These are phyloP conservation scores for Polygonum aviculare DNA, from an alignment of 148 eudicot genomes.

Conservation along the genomic window DNA sequence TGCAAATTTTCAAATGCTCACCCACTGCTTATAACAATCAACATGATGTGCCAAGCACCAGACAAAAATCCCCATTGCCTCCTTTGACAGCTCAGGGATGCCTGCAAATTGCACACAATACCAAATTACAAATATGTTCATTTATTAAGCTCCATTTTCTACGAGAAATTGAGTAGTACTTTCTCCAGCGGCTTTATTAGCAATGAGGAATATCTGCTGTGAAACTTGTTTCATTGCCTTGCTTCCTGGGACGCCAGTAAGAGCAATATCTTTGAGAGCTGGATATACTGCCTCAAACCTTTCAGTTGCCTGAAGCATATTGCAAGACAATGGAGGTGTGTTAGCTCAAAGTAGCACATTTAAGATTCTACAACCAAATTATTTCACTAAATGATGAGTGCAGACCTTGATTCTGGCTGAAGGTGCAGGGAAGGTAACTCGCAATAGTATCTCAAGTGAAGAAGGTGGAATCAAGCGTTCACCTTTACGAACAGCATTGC, in stretches of 20 bases:
- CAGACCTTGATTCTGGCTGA: constrained; percentile 61
- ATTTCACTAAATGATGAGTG: not conserved
- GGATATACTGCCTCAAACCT: constrained; percentile 77
- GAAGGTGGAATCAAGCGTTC: constrained; percentile 67
- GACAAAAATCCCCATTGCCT: constrained; percentile 43
- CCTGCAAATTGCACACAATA: constrained; percentile 25
- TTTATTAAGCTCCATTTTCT: not conserved
- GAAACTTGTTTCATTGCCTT: constrained; percentile 78
- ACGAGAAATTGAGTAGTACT: constrained; percentile 22
- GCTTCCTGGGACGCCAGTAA: constrained; percentile 72
- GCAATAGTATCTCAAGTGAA: constrained; percentile 43
- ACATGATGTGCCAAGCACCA: constrained; percentile 53
- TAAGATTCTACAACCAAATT: not conserved
- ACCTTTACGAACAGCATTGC: constrained; percentile 72
- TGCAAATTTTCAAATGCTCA: constrained; percentile 21
- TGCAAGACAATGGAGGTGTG: not conserved
- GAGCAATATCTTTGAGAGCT: constrained; percentile 68
- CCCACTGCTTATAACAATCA: constrained; percentile 75
- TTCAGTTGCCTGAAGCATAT: constrained; percentile 54
- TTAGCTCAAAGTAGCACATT: not conserved
- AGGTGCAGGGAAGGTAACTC: constrained; percentile 54
- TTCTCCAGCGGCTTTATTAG: constrained; percentile 62
- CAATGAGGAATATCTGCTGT: constrained; percentile 44
- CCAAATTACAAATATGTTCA: not conserved
- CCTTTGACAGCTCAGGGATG: constrained; percentile 49